Base-by-base conservation (phyloP, 2,329 filamentous ascomycete genomes). In the Bimuria novae-zelandiae region DNA sequence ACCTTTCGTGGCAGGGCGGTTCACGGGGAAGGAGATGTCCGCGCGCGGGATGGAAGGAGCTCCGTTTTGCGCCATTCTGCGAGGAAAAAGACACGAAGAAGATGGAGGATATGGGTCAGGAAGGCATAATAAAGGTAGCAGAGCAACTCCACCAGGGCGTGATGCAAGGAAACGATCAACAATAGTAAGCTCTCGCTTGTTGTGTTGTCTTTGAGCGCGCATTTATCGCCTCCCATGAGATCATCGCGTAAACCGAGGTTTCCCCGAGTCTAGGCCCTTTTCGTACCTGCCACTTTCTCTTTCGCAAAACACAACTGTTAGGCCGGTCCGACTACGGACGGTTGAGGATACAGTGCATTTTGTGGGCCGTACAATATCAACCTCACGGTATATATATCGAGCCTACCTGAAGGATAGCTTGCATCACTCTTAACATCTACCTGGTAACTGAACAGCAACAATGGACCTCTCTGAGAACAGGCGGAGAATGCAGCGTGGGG, bases 401-500 rank as follows among this genome's bases (percentile, higher is more conserved):
- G n/a, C n/a, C n/a, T n/a, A n/a, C n/a, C 4, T n/a, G 11, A n/a
- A 33, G 4, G 10, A 33, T 5, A 12, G 11, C 12, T 12, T 12
- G 4, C 12, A 3, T 12, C 30, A 33, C 11, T 4, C n/a, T 12
- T 3, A 12, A 12, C 30, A 33, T 12, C 27, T 7, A 11, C 33
- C 17, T 36, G 12, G 7, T 12, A 12, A 36, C 16, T 4, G n/a
- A 33, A 22, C 12, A n/a, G 10, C 29, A 35, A 55, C 17, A 10
- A 68, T 72, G 70, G 54, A 56, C 2, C 22, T 65, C 0, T 68
- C 65, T 10, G 72, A 74, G 47, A 76, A 76, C 60, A 74, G 69
- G 57, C 61, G 65, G 37, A 70, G 67, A 40, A 90, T 90, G 86
- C 73, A 76, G 42, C 77, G 79, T 12, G 88, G 88, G 43, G 85